Percentiles rank a stretch among this genome's conserved stretches.
These are phyloP conservation scores for Fraxinus greggii DNA, from an alignment of 305 asterid species.

Conservation along the genomic window DNA sequence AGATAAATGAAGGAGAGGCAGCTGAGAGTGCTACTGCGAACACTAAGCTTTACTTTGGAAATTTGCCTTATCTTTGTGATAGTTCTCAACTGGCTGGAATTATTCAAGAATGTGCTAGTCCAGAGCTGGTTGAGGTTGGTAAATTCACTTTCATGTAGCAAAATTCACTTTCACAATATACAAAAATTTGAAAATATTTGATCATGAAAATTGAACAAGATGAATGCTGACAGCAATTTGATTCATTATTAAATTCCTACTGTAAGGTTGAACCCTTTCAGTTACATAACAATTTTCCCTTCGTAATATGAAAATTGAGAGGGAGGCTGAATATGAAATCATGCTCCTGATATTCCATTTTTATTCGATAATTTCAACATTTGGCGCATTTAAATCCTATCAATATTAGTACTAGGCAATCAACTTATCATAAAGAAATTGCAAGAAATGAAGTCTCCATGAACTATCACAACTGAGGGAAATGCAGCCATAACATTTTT, in stretches of 20 bases:
- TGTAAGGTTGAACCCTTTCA: background rate
- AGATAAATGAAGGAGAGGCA: conserved; percentile 25
- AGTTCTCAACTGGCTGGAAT: conserved; percentile 95
- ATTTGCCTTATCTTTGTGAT: conserved; percentile 80
- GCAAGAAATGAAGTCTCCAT: background rate
- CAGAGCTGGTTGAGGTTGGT: conserved; percentile 84
- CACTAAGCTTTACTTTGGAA: conserved; percentile 86
- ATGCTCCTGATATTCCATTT: background rate
- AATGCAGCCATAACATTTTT: no score
- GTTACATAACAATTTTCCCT: no score
- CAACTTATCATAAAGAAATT: background rate
- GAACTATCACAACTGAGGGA: background rate
- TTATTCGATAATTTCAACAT: no score
- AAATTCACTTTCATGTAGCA: background rate
- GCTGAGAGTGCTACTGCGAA: conserved; percentile 28
- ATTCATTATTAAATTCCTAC: background rate
- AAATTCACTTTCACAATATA: background rate
- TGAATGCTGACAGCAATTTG: background rate
- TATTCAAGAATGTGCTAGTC: conserved; percentile 75
- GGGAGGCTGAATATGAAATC: background rate
- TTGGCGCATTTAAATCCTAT: background rate
- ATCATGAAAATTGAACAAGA: background rate
- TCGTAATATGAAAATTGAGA: background rate
- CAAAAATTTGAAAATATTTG: background rate
- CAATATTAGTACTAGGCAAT: background rate